A percentile compares a stretch with the other conserved stretches of the same genome.
Evolutionary conservation across 768 basidiomycete genomes (phyloP).

Genomic region (Auricularia cornea): DNA sequence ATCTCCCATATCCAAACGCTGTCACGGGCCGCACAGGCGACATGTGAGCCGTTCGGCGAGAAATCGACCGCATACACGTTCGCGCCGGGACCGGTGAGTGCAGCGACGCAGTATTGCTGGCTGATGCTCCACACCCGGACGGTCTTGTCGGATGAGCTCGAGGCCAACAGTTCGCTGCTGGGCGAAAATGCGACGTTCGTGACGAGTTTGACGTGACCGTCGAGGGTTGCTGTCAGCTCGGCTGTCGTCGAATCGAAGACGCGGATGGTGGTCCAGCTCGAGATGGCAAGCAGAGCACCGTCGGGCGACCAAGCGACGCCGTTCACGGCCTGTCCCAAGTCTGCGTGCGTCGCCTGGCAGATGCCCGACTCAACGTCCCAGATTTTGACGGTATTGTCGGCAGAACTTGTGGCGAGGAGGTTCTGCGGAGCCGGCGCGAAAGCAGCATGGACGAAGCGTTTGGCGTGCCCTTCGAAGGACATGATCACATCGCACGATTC

Average conservation of each 20-base stretch:
- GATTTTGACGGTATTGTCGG: not conserved
- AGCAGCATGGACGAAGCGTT: not conserved
- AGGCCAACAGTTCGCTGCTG: not conserved
- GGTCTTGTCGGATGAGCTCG: constrained; percentile 9
- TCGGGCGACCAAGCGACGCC: not conserved
- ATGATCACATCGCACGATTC: not conserved
- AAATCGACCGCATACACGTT: not conserved
- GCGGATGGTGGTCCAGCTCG: not conserved
- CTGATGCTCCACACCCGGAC: constrained; percentile 11
- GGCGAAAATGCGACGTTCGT: not conserved
- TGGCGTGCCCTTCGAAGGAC: not conserved
- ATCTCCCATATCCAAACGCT: not conserved
- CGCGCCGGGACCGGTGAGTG: not conserved
- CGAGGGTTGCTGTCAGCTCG: not conserved
- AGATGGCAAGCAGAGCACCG: not conserved
- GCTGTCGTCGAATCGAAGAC: not conserved
- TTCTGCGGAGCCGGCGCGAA: not conserved
- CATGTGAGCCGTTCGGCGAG: not conserved
- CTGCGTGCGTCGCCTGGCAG: not conserved
- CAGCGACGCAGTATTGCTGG: not conserved
- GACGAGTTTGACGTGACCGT: not conserved
- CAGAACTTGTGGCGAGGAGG: not conserved
- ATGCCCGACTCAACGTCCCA: not conserved
- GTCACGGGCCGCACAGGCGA: not conserved
- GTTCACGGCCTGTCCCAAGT: not conserved